Evolutionary conservation across 805 yeast genomes (phyloP), one percentile per base, ranked within the genome.

Genomic region (Kodamaea kaohsiungensis): DNA sequence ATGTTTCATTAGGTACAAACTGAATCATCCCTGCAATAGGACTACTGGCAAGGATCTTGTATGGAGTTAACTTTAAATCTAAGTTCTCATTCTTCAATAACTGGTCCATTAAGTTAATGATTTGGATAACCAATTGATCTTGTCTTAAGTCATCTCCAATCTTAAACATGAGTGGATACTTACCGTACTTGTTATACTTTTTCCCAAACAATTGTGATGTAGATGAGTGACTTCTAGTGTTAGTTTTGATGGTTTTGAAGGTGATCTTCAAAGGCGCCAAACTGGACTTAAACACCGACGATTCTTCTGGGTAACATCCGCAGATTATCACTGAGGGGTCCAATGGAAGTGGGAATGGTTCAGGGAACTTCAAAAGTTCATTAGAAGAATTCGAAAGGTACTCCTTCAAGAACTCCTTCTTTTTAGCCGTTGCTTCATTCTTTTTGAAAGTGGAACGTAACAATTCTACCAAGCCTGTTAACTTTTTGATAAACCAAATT

Each of bases 121-220:
- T 90, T 69, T 95, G 99, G 49, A 91, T 88, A n/a, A 95, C 96
- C 59, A 95, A 79, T 69, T 95, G 99, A 74, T 95, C 99, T 69
- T 95, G 99, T 56, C 98, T 78, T 49, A 95, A 76, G 67, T 95
- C 99, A 59, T 89, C 99, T 12, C 99, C 99, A 49, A 89, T 88
- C 69, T 95, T 95, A 72, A 91, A 93, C 88, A 95, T 93, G 38
- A 95, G 73, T 5, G 96, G 85, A 67, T 91, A 95, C 51, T 71
- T 75, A 2, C 78, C 78, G 51, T 74, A 65, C 49, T 67, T 67
- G 46, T 61, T 61, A 38, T 59, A 59, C 51, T 64, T 66, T 43
- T 67, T 66, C 1, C 75, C 75, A 57, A 74, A 74, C 1, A 72
- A 64, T 48, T 70, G 73, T 3, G 76, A 65, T 5, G 69, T 56